phyloP scores from a whole-genome alignment of 352 stramenopile species.

The Phytophthora syringae region DNA sequence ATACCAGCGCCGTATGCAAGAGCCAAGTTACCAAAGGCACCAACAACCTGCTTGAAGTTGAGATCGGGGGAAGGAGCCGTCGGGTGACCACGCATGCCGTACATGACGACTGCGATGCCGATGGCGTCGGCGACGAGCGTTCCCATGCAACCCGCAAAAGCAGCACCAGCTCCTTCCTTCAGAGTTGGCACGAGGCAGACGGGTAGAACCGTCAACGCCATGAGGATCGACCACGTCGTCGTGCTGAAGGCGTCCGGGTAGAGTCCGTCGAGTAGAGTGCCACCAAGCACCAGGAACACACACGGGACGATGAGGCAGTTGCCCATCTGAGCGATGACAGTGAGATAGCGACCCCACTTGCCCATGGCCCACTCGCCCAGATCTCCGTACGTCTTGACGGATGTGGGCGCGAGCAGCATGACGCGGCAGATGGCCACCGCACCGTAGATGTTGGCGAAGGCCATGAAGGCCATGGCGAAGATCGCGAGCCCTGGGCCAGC shows the following conservation, averaged over 20 bases:
- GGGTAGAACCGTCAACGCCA: too few relatives aligned
- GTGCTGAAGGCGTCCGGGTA: slow-evolving; percentile 46
- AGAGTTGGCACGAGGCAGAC: too few relatives aligned
- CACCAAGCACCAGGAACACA: slow-evolving; percentile 45
- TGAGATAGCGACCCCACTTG: too few relatives aligned
- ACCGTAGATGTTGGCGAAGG: slow-evolving; percentile 26
- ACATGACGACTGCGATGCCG: slow-evolving; percentile 27
- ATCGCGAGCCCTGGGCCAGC: slow-evolving; percentile 22
- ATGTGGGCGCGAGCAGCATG: slow-evolving; percentile 23
- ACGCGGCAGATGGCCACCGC: slow-evolving; percentile 23
- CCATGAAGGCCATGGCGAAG: slow-evolving; percentile 29
- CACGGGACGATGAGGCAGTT: slow-evolving; percentile 26
- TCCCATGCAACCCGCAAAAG: slow-evolving; percentile 38
- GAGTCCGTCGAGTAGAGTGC: slow-evolving; percentile 41
- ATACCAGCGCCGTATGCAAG: slow-evolving; percentile 43
- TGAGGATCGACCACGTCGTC: too few relatives aligned
- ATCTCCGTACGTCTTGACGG: too few relatives aligned
- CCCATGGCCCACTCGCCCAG: too few relatives aligned
- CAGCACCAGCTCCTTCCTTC: slow-evolving; percentile 43
- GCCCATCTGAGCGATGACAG: slow-evolving; percentile 27
- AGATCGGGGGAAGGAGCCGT: slow-evolving; percentile 28
- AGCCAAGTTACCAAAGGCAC: slow-evolving; percentile 41
- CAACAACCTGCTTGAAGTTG: slow-evolving; percentile 38
- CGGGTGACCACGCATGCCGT: too few relatives aligned
- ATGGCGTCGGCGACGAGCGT: slow-evolving; percentile 39